Base-by-base conservation (phyloP, 2,329 filamentous ascomycete genomes). In the Cladosporium velox region DNA sequence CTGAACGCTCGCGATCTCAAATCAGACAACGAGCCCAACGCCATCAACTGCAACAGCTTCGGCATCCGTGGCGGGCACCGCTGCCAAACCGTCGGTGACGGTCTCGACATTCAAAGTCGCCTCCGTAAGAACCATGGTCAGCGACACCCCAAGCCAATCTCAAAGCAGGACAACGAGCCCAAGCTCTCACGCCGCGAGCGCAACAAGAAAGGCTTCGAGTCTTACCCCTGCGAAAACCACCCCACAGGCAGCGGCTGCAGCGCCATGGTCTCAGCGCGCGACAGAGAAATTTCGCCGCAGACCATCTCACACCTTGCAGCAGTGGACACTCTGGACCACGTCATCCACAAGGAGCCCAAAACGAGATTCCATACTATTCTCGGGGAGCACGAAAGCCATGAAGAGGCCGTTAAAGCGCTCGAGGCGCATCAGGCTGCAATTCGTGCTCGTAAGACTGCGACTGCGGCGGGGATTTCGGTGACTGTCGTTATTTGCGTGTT, bases 51-150 rank as follows among this genome's bases (percentile, higher is more conserved):
- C 24, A 34, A 34, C n/a, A 21, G 21, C 55, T 21, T 58, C 24
- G 30, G 32, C 32, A 58, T 58, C 55, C 24, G 55, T 38, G 32
- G 55, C 41, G 55, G 55, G 12, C 28, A 14, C 35, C 55, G 55
- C 28, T 34, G 55, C 28, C 55, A 58, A 35, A 24, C 8, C 35
- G 14, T 15, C 34, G 28, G 35, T 35, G n/a, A n/a, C 35, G 28
- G 15, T 28, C 28, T 32, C 28, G 18, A 47, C 3, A 47, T 47
- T 3, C 7, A 47, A 21, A 47, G 41, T 5, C n/a, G n/a, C n/a
- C 8, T 47, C 41, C 41, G 41, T 21, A 47, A 47, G 12, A 21
- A 47, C 10, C 41, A 24, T 10, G 41, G n/a, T 12, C 41, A 21
- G 41, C n/a, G 41, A 47, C n/a, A 24, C 8, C 41, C n/a, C 41